Evolutionary conservation across 1,139 yeast genomes (phyloP).

Genomic region (Komagataea norvegica): DNA sequence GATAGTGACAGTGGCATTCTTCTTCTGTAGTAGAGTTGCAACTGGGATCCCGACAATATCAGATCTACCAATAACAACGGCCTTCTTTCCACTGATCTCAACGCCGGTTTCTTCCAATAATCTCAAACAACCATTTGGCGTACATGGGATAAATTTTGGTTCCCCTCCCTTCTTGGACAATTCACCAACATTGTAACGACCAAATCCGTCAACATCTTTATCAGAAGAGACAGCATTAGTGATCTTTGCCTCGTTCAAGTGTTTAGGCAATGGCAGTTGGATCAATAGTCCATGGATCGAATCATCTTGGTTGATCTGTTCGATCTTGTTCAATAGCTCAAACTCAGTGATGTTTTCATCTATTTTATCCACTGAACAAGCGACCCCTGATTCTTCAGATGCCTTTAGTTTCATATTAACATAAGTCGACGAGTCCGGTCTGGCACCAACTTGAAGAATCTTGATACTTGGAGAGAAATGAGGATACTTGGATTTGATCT

Average conservation of each 20-base stretch:
- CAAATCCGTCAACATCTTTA: constrained; percentile 80
- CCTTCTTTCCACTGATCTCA: constrained; percentile 58
- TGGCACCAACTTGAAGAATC: constrained; percentile 68
- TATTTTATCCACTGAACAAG: constrained; percentile 52
- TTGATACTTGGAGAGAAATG: constrained; percentile 60
- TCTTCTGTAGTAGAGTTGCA: constrained; percentile 63
- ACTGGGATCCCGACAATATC: constrained; percentile 84
- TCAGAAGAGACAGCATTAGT: constrained; percentile 64
- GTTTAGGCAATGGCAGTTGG: constrained; percentile 71
- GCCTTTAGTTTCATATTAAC: constrained; percentile 73
- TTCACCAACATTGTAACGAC: constrained; percentile 71
- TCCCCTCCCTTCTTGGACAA: constrained; percentile 68
- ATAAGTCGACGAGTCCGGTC: constrained; percentile 76
- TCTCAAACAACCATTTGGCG: constrained; percentile 73
- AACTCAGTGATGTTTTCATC: constrained; percentile 53
- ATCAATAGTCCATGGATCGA: constrained; percentile 65
- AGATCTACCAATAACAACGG: constrained; percentile 76
- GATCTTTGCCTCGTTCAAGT: constrained; percentile 59
- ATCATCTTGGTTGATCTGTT: constrained; percentile 54
- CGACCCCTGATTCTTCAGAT: constrained; percentile 62
- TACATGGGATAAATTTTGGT: constrained; percentile 71
- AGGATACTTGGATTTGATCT: constrained; percentile 43
- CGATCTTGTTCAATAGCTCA: constrained; percentile 51
- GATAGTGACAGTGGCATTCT: constrained; percentile 72
- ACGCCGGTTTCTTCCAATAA: constrained; percentile 60